Evolutionary conservation across 2,329 filamentous ascomycete genomes (phyloP).

Genomic region (Fusarium sororula): DNA sequence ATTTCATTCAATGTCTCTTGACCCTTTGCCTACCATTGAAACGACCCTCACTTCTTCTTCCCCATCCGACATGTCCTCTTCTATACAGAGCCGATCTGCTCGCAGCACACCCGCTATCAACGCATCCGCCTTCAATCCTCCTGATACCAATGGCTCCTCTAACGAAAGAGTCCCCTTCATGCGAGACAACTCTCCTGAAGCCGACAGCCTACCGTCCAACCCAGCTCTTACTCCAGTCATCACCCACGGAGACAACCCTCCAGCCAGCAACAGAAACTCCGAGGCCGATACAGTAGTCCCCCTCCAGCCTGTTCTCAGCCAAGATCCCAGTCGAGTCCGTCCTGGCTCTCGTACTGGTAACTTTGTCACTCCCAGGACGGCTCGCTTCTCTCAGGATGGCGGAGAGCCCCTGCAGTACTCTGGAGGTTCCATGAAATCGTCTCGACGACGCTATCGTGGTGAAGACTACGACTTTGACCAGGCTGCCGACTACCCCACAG

Average conservation of each 20-base stretch:
- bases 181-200: constrained; percentile 12
- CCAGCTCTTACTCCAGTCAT: constrained; percentile 12
- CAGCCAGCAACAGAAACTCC: constrained; percentile 7
- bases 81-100: constrained; percentile 32
- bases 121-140: constrained; percentile 28
- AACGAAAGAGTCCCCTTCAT: constrained; percentile 24
- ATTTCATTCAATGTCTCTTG: constrained; percentile 25
- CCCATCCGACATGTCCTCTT: constrained; percentile 34
- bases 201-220: constrained; percentile 6
- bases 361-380: constrained; percentile 19
- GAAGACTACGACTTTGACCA: constrained; percentile 41
- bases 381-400: constrained; percentile 36
- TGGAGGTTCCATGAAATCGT: constrained; percentile 32
- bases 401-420: constrained; percentile 36
- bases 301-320: constrained; percentile 31
- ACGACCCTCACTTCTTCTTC: constrained; percentile 20
- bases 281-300: constrained; percentile 35
- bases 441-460: constrained; percentile 30
- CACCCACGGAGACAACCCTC: constrained; percentile 12
- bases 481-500: constrained; percentile 28
- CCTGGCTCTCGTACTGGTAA: constrained; percentile 31
- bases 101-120: constrained; percentile 39
- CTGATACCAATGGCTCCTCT: constrained; percentile 24
- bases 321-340: constrained; percentile 30
- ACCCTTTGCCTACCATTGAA: constrained; percentile 25